These are phyloP conservation scores for Solanum stenotomum DNA, from an alignment of 257 asterid genomes.

Conservation along the genomic window DNA sequence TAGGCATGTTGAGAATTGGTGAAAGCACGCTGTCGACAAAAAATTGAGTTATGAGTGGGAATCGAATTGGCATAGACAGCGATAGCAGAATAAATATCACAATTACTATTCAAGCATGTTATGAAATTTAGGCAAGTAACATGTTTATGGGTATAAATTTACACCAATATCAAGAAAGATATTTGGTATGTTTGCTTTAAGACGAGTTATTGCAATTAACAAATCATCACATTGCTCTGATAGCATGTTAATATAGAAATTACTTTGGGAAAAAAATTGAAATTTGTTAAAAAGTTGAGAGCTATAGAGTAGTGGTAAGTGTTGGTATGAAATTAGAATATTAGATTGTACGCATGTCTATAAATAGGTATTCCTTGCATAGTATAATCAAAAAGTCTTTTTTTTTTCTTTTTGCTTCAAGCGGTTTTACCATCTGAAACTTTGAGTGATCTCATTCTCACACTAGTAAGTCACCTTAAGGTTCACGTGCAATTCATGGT, in stretches of 20 bases:
- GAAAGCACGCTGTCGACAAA: slow-evolving; percentile 74
- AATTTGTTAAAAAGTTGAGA: neutral
- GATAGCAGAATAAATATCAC: neutral
- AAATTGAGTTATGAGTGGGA: neutral
- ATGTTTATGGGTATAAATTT: neutral
- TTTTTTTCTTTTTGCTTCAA: neutral
- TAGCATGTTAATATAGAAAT: neutral
- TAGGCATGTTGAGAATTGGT: slow-evolving; percentile 86
- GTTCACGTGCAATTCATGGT: neutral
- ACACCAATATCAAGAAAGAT: neutral
- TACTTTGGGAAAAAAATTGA: neutral
- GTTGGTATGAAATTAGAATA: neutral
- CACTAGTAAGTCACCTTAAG: neutral
- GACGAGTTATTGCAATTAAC: neutral
- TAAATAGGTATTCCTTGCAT: neutral
- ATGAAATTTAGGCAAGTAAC: neutral
- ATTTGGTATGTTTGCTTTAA: neutral
- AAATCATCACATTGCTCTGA: neutral
- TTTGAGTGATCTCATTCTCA: neutral
- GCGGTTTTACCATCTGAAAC: neutral
- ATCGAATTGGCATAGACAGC: neutral
- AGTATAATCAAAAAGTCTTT: neutral
- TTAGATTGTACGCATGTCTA: neutral
- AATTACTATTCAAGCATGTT: neutral
- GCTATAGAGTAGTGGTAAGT: neutral